phyloP scores from a whole-genome alignment of 1,284 basidiomycete genomes.

The Ustilago tritici region DNA sequence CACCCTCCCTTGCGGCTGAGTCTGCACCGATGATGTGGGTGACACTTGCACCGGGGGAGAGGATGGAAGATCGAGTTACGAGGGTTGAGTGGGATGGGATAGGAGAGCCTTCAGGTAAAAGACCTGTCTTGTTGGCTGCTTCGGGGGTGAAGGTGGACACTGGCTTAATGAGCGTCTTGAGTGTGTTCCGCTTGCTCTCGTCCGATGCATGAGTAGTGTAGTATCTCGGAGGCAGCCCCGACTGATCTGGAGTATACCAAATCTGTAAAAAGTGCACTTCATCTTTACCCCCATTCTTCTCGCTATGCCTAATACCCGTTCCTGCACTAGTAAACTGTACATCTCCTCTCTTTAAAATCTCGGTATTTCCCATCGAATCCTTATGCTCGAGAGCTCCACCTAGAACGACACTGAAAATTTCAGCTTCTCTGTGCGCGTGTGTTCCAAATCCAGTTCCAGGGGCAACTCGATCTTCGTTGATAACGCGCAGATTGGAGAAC shows the following conservation, averaged over 20 bases:
- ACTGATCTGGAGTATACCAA: constrained; percentile 55
- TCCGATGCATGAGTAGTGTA: constrained; percentile 54
- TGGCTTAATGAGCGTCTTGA: constrained; percentile 58
- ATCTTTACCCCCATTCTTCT: constrained; percentile 78
- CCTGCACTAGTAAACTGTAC: constrained; percentile 91
- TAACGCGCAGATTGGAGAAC: constrained; percentile 72
- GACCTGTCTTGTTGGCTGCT: constrained; percentile 33
- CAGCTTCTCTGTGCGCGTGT: constrained; percentile 80
- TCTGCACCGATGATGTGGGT: constrained; percentile 50
- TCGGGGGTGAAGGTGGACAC: constrained; percentile 25
- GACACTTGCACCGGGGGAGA: constrained; percentile 34
- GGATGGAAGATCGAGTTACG: constrained; percentile 48
- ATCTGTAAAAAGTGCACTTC: constrained; percentile 62
- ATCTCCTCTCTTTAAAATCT: constrained; percentile 86
- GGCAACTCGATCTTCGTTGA: constrained; percentile 91
- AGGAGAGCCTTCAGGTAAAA: constrained; percentile 38
- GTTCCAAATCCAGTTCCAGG: constrained; percentile 84
- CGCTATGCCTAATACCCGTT: constrained; percentile 79
- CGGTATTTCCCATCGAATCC: constrained; percentile 87
- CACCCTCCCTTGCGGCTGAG: constrained; percentile 23
- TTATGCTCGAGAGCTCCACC: constrained; percentile 80
- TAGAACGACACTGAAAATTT: constrained; percentile 90
- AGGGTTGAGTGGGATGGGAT: constrained; percentile 53
- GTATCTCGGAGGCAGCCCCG: constrained; percentile 46
- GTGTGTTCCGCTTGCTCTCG: constrained; percentile 44